Conservation (phyloP, 768 basidiomycete species). For the Infundibulicybe gibba region DNA sequence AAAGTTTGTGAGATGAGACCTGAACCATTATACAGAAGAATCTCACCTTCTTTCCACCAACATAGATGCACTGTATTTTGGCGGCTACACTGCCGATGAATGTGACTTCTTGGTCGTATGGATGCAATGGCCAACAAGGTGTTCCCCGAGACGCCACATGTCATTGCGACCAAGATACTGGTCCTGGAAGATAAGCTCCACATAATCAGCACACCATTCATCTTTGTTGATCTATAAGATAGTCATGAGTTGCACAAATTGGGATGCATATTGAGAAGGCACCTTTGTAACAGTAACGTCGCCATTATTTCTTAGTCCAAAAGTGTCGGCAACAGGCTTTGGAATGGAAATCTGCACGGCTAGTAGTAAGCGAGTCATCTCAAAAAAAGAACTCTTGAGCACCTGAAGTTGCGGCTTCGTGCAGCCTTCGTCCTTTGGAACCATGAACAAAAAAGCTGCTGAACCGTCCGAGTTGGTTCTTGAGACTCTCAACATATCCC, state of each 20-base stretch:
- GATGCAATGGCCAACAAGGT: conserved; percentile 76
- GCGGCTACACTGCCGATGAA: conserved; percentile 84
- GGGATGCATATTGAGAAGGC: neutral
- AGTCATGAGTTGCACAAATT: conserved; percentile 2
- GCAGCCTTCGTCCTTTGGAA: conserved; percentile 59
- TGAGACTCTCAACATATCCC: conserved; percentile 64
- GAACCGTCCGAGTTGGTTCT: conserved; percentile 35
- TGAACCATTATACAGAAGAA: conserved; percentile 1
- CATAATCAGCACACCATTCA: conserved; percentile 62
- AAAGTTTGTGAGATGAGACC: conserved; percentile 2
- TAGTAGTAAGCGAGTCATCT: neutral
- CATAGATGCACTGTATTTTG: conserved; percentile 77
- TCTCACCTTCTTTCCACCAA: conserved; percentile 61
- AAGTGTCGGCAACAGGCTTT: conserved; percentile 66
- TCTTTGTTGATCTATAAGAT: conserved; percentile 61
- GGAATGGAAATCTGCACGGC: conserved; percentile 66
- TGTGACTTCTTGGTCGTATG: conserved; percentile 82
- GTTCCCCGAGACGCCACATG: conserved; percentile 92
- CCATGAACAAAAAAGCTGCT: conserved; percentile 58
- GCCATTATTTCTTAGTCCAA: conserved; percentile 65
- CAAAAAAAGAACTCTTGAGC: neutral
- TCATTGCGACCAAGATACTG: conserved; percentile 95
- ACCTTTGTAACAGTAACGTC: conserved; percentile 76
- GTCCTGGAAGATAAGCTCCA: conserved; percentile 92
- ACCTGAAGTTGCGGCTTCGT: conserved; percentile 68